Evolutionary conservation across 495 filamentous ascomycete genomes (phyloP), one percentile per base, ranked within the genome.

Genomic region (Lasiosphaeria ovina): DNA sequence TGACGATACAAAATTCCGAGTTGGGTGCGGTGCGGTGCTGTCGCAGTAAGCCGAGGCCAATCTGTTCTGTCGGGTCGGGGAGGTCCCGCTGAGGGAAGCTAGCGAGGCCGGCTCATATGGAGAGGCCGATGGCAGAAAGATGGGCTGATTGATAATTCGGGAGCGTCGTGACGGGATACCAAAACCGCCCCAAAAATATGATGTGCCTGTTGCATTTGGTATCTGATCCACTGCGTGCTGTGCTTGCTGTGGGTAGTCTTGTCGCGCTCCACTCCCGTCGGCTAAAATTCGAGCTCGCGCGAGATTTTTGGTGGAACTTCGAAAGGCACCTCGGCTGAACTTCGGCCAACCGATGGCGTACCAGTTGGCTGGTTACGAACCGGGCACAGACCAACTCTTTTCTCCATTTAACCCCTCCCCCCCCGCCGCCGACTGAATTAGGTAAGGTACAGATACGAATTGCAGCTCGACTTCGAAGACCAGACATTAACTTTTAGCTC

Each of bases 51-150:
- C 59, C 8, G 40, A 53, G 54, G 17, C 51, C 17, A 36, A 53
- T 38, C 9, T 24, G 57, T 62, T 60, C 64, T 63, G 63, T 62
- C 49, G 49, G 24, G 24, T 24, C 2, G 6, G 6, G 17, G 14
- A 16, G 11, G 24, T 51, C 53, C 35, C 54, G 36, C 52, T 48
- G 17, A 52, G 64, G 67, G 62, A 60, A 53, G 31, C 66, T 69
- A 66, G 53, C 61, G 60, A 49, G 58, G 66, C 63, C 63, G 66
- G 62, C 58, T 69, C 70, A 72, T 72, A 72, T 66, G 59, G 64
- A 72, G 53, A 24, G 65, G 66, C 62, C 67, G 58, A 34, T 64
- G 36, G 54, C 55, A 49, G 11, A 49, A 57, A 35, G 31, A 57
- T 17, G 54, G 14, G 8, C 33, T 4, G 17, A 24, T 32, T 24